Percentiles rank a stretch among this genome's conserved stretches.
Conservation (phyloP, 345 rosid species). For the Salix viminalis region DNA sequence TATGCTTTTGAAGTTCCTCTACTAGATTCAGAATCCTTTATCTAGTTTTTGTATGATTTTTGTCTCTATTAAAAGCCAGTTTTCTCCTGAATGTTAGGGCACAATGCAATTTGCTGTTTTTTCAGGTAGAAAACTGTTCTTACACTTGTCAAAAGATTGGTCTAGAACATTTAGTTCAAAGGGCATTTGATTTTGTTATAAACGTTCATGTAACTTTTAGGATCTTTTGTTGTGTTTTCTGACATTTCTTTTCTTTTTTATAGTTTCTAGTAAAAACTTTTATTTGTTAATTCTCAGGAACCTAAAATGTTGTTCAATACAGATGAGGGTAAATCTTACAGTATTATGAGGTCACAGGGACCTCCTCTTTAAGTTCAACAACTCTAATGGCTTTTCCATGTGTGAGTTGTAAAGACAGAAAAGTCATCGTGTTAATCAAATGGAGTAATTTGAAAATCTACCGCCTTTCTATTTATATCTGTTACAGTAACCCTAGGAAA, state of each 20-base stretch:
- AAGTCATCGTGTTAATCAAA: not conserved
- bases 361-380: not conserved
- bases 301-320: not conserved
- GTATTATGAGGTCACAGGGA: not conserved
- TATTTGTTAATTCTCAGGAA: not conserved
- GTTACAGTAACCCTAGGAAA: not conserved
- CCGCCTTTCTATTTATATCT: not conserved
- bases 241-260: not conserved
- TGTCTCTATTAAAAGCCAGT: not conserved
- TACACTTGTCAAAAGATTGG: not conserved
- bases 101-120: not conserved
- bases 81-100: not conserved
- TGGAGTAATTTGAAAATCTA: not conserved
- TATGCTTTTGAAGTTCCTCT: not conserved
- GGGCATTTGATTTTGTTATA: not conserved
- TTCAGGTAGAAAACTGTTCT: not conserved
- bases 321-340: not conserved
- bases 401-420: not conserved
- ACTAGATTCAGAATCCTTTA: not conserved
- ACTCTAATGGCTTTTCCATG: not conserved
- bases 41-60: not conserved
- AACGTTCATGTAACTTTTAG: not conserved
- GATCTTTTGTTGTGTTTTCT: not conserved
- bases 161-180: not conserved
- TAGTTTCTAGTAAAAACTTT: not conserved